A percentile compares a stretch with the other conserved stretches of the same genome.
These are phyloP conservation scores for Volutella citrinella DNA, from an alignment of 2,329 filamentous ascomycete genomes.

Conservation along the genomic window DNA sequence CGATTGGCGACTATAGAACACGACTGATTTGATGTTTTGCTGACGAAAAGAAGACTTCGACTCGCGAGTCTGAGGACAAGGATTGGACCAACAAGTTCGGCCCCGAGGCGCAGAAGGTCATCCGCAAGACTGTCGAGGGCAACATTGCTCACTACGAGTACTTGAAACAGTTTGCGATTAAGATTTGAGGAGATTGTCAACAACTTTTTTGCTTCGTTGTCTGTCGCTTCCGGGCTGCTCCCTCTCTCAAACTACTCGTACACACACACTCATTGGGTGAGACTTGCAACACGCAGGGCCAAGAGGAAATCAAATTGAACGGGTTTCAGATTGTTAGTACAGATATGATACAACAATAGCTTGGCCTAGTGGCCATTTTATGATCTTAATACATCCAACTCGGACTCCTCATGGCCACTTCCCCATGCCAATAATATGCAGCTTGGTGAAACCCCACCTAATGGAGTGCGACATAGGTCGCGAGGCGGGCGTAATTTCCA, in stretches of 20 bases:
- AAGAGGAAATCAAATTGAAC: no score
- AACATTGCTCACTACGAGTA: constrained; percentile 78
- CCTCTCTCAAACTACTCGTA: no score
- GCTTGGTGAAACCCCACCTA: constrained; percentile 3
- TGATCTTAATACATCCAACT: constrained; percentile 16
- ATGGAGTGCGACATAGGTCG: no score
- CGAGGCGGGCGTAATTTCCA: no score
- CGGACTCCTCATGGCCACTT: constrained; percentile 3
- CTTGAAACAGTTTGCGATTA: constrained; percentile 63
- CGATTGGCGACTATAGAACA: no score
- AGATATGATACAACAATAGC: constrained; percentile 27
- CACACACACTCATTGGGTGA: no score
- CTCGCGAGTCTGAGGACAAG: constrained; percentile 62
- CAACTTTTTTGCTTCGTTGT: constrained; percentile 1
- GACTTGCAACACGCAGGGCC: no score
- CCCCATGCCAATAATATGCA: constrained; percentile 1
- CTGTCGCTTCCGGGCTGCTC: constrained; percentile 4
- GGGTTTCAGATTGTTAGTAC: constrained; percentile 25
- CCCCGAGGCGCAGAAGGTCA: constrained; percentile 65
- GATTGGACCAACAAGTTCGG: constrained; percentile 77
- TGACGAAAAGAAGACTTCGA: constrained; percentile 61
- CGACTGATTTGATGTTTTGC: no score
- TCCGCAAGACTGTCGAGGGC: constrained; percentile 67
- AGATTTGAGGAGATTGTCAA: constrained; percentile 24
- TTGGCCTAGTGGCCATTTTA: constrained; percentile 20